Evolutionary conservation across 352 stramenopile species (phyloP).

Genomic region (Globisporangium nagaii): DNA sequence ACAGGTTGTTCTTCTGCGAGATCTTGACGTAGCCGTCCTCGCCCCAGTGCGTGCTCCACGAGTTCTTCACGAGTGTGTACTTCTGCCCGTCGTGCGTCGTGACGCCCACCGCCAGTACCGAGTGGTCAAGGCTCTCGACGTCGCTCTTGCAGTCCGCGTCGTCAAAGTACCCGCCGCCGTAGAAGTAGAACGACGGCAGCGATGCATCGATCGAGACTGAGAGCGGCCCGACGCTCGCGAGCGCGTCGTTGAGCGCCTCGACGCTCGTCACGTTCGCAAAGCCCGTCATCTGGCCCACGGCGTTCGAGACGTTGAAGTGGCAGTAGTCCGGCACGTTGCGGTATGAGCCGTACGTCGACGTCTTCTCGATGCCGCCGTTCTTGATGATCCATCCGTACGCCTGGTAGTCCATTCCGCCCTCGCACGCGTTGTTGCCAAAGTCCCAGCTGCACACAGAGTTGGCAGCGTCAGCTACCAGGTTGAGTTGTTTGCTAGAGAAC

Average conservation of each 20-base stretch:
- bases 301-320: conserved; percentile 77
- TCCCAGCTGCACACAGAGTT: conserved; percentile 53
- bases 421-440: conserved; percentile 87
- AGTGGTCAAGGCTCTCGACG: conserved; percentile 90
- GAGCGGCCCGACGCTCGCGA: conserved; percentile 76
- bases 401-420: conserved; percentile 88
- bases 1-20: conserved; percentile 92
- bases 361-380: conserved; percentile 75
- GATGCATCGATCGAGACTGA: conserved; percentile 87
- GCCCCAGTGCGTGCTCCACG: conserved; percentile 92
- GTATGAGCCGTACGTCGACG: conserved; percentile 81
- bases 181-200: conserved; percentile 88
- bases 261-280: conserved; percentile 82
- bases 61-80: conserved; percentile 95
- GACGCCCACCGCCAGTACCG: conserved; percentile 88
- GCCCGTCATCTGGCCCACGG: conserved; percentile 63
- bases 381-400: conserved; percentile 87
- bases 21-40: conserved; percentile 92
- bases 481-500: not conserved
- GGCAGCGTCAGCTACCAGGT: not conserved
- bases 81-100: conserved; percentile 85
- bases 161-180: conserved; percentile 82
- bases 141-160: conserved; percentile 87
- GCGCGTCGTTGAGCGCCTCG: conserved; percentile 72
- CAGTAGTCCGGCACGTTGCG: conserved; percentile 87